phyloP scores from a whole-genome alignment of 352 stramenopile genomes.

The Pythium scleroteichum region DNA sequence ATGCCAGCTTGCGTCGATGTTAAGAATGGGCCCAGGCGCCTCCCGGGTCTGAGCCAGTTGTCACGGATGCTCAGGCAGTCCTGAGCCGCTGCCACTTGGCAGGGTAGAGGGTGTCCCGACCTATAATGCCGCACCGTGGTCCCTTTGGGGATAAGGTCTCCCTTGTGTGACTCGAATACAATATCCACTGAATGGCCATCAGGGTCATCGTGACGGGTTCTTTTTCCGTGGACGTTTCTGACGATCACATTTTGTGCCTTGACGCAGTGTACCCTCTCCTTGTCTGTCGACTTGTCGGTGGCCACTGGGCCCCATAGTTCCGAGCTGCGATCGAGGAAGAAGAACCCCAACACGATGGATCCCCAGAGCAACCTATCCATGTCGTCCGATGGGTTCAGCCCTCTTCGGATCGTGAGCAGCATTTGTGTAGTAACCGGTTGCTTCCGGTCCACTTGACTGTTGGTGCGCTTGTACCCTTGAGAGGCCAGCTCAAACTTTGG shows the following conservation, averaged over 20 bases:
- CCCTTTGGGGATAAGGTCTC: constrained; percentile 6
- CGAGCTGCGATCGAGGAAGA: constrained; percentile 31
- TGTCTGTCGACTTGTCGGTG: constrained; percentile 1
- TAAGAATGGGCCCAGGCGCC: constrained; percentile 12
- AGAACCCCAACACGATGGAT: constrained; percentile 26
- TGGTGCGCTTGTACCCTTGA: constrained; percentile 30
- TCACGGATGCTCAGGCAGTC: constrained; percentile 16
- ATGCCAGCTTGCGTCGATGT: constrained; percentile 8
- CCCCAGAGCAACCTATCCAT: constrained; percentile 12
- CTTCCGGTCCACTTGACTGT: constrained; percentile 33
- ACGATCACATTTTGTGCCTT: constrained; percentile 20
- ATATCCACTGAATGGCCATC: constrained; percentile 10
- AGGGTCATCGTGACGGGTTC: neutral
- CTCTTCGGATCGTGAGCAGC: constrained; percentile 22
- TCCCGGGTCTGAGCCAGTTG: constrained; percentile 8
- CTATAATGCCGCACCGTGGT: constrained; percentile 21
- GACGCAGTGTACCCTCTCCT: constrained; percentile 9
- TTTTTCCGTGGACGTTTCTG: constrained; percentile 1
- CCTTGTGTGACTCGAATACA: constrained; percentile 20
- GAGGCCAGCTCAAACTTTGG: constrained; percentile 32
- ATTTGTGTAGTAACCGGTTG: constrained; percentile 40
- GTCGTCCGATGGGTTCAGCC: neutral
- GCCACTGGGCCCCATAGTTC: constrained; percentile 23
- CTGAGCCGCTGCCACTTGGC: constrained; percentile 20
- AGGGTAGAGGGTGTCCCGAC: constrained; percentile 6